Evolutionary conservation across 2,329 filamentous ascomycete species (phyloP).

Genomic region (Didymella pomorum): DNA sequence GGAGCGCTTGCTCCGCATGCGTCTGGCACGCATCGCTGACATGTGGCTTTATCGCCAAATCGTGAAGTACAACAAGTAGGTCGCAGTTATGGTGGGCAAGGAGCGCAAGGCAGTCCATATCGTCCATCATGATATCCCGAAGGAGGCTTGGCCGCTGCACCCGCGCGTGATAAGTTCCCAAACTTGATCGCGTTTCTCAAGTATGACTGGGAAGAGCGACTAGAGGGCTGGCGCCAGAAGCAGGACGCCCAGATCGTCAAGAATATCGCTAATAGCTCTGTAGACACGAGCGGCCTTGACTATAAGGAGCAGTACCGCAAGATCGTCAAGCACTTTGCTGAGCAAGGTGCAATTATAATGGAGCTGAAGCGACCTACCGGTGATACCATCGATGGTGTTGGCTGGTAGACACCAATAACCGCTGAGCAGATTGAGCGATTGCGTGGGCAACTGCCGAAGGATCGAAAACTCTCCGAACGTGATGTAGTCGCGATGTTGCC

Average conservation of each 20-base stretch:
- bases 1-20: background rate
- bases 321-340: background rate
- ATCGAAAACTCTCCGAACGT: background rate
- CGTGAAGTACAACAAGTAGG: background rate
- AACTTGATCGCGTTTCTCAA: background rate
- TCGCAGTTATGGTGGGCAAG: background rate
- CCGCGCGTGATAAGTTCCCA: background rate
- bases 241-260: background rate
- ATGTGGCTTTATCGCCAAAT: background rate
- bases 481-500: background rate
- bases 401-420: background rate
- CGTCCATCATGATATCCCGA: background rate
- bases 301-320: background rate
- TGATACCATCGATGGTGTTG: background rate
- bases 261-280: background rate
- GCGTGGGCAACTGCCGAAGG: background rate
- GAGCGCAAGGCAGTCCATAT: conserved; percentile 1
- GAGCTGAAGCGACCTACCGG: background rate
- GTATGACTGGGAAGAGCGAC: background rate
- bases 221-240: background rate
- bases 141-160: conserved; percentile 5
- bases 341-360: background rate
- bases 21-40: background rate
- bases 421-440: background rate
- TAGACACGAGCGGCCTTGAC: background rate